Evolutionary conservation across 768 basidiomycete genomes (phyloP).

Genomic region (Pisolithus tinctorius): DNA sequence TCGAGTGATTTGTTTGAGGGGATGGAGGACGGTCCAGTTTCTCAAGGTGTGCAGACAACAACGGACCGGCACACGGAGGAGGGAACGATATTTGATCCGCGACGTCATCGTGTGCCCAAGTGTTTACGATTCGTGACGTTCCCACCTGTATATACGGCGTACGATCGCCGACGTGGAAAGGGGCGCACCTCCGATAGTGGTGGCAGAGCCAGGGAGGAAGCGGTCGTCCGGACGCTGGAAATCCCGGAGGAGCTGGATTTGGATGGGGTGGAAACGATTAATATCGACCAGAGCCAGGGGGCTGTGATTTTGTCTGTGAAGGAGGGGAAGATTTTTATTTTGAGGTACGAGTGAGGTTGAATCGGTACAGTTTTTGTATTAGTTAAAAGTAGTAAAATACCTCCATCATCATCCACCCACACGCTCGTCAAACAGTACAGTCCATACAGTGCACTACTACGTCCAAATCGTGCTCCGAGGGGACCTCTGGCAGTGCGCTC

Average conservation of each 20-base stretch:
- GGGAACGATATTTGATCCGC: slow-evolving; percentile 17
- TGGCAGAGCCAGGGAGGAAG: slow-evolving; percentile 28
- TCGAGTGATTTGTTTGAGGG: slow-evolving; percentile 1
- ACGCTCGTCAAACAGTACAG: too few relatives aligned
- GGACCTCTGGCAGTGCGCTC: too few relatives aligned
- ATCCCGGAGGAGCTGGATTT: slow-evolving; percentile 61
- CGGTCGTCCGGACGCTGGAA: slow-evolving; percentile 50
- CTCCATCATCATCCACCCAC: too few relatives aligned
- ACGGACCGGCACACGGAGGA: slow-evolving; percentile 12
- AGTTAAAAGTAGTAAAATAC: too few relatives aligned
- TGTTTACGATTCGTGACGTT: slow-evolving; percentile 67
- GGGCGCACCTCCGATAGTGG: slow-evolving; percentile 6
- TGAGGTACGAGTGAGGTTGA: slow-evolving; percentile 47
- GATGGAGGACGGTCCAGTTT: slow-evolving; percentile 4
- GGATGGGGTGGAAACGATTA: slow-evolving; percentile 64
- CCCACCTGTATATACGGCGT: slow-evolving; percentile 37
- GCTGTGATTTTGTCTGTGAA: slow-evolving; percentile 63
- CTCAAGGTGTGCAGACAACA: slow-evolving; percentile 2
- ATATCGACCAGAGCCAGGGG: slow-evolving; percentile 72
- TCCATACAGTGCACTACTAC: too few relatives aligned
- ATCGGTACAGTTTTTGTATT: not conserved
- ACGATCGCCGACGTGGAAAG: slow-evolving; percentile 11
- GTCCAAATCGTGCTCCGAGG: too few relatives aligned
- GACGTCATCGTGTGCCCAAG: slow-evolving; percentile 32
- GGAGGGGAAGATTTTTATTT: slow-evolving; percentile 64